Evolutionary conservation across 2,329 filamentous ascomycete species (phyloP), one percentile per base, ranked within the genome.

Genomic region (Penicillium sp.): DNA sequence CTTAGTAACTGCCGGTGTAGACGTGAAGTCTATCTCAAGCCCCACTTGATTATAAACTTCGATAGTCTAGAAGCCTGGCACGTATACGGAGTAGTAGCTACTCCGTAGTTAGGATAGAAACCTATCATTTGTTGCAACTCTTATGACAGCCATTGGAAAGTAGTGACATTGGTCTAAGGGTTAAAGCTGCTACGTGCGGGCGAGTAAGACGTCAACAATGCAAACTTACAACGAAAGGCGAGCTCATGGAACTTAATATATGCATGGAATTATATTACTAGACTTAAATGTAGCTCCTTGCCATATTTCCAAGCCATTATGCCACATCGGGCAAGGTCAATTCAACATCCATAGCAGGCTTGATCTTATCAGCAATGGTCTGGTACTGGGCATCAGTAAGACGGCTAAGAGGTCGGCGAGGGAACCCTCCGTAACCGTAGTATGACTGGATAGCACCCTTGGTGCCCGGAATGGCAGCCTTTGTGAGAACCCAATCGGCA

Each of bases 401-500:
- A 50, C 72, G 65, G 37, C 50, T 66, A 57, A 75, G 59, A 31
- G 90, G 90, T 64, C 82, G 80, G 57, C 91, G 83, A 3, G 90
- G 88, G 71, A 85, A 86, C 1, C 89, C 90, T 37, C 91, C 90
- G 70, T 95, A 96, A 44, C 90, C 90, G 71, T 86, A 93, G 73
- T 91, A 91, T 64, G 79, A 85, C 79, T 94, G 86, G 62, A 95
- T 88, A 25, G 89, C 90, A 64, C 85, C 84, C 81, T 96, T 95
- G 25, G 91, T 95, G 16, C 90, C 90, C 1, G 90, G 88, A 63
- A 95, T 91, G 52, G 89, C 88, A 0, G 87, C 79, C 79, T 92
- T 94, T 58, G 90, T 94, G 56, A 94, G 78, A 40, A 89, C 87
- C 90, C 90, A 95, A 72, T 95, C 91, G 40, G 86, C 88, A 70